Percentiles rank a stretch among this genome's conserved stretches.
phyloP scores from a whole-genome alignment of 257 asterid species.

The Solanum medicagineum region DNA sequence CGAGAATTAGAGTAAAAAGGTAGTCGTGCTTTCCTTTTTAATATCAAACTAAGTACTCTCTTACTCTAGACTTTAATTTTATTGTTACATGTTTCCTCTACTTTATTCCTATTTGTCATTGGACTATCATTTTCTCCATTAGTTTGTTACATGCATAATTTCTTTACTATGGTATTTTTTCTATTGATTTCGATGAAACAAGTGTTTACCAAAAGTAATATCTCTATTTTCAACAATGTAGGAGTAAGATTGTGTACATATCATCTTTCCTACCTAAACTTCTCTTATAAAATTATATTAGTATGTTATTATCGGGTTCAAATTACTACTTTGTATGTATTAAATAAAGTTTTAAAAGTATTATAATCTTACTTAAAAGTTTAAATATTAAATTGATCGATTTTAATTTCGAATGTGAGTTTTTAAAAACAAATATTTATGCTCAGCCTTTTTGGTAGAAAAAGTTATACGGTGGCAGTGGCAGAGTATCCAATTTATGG shows the following conservation, averaged over 20 bases:
- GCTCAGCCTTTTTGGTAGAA: not conserved
- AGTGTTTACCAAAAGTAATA: accelerated
- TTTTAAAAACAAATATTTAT: too few relatives aligned
- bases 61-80: not conserved
- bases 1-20: not conserved
- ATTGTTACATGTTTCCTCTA: not conserved
- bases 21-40: not conserved
- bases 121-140: not conserved
- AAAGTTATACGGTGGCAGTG: not conserved
- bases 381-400: not conserved
- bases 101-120: not conserved
- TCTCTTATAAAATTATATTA: too few relatives aligned
- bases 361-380: accelerated
- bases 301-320: too few relatives aligned
- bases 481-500: not conserved
- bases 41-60: not conserved
- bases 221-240: not conserved
- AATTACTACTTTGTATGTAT: too few relatives aligned
- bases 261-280: too few relatives aligned
- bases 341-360: too few relatives aligned
- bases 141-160: too few relatives aligned
- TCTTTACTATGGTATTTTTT: too few relatives aligned
- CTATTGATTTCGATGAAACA: accelerated
- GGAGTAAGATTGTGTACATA: too few relatives aligned
- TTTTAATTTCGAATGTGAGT: not conserved